Conservation (phyloP, 139 green algal species). For the Auxenochlorella pyrenoidosa region DNA sequence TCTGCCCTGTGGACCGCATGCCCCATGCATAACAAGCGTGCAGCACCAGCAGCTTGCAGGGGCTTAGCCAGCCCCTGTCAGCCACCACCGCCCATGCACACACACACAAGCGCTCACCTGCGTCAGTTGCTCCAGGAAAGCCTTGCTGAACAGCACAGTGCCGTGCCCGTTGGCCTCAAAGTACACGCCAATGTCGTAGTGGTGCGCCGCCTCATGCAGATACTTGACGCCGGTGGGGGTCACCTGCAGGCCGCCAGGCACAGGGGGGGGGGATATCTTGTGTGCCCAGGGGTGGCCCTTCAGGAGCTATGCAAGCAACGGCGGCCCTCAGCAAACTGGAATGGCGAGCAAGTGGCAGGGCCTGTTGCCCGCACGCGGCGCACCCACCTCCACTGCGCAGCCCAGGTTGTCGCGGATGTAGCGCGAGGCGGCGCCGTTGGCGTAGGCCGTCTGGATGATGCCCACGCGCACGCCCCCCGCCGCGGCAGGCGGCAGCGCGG, state of each 20-base stretch:
- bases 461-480: constrained; percentile 66
- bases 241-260: not conserved
- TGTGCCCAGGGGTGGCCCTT: too few relatives aligned
- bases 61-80: too few relatives aligned
- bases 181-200: constrained; percentile 96
- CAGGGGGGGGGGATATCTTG: too few relatives aligned
- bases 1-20: too few relatives aligned
- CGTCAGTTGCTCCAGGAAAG: constrained; percentile 62
- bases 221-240: constrained; percentile 95
- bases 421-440: constrained; percentile 89
- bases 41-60: too few relatives aligned
- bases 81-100: too few relatives aligned
- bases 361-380: too few relatives aligned
- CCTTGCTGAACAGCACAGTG: constrained; percentile 87
- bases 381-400: constrained; percentile 43
- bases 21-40: too few relatives aligned
- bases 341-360: too few relatives aligned
- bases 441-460: constrained; percentile 98
- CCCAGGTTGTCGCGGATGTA: constrained; percentile 70
- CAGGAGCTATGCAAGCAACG: too few relatives aligned
- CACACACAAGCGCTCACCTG: too few relatives aligned
- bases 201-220: constrained; percentile 81
- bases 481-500: constrained; percentile 49
- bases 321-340: too few relatives aligned
- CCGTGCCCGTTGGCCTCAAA: constrained; percentile 99